These are phyloP conservation scores for Saitozyma sp. DNA, from an alignment of 768 basidiomycete genomes.

Conservation along the genomic window DNA sequence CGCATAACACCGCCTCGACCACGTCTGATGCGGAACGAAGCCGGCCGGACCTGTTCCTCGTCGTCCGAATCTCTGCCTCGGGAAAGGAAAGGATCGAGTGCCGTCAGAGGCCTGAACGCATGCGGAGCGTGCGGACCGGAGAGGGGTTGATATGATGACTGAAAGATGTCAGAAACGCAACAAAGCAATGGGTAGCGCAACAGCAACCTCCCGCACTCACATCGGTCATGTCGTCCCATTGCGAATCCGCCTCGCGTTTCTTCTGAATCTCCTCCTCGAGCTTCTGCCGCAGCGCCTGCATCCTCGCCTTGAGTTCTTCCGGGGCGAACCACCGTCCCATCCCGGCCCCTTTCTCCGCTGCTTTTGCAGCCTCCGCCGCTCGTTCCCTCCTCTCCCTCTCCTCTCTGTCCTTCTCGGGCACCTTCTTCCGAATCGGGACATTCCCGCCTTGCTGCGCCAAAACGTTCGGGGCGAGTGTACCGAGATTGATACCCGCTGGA, in stretches of 20 bases:
- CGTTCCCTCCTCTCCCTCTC: conserved; percentile 45
- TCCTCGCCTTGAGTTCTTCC: conserved; percentile 58
- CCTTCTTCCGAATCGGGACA: conserved; percentile 30
- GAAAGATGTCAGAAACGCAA: conserved; percentile 1
- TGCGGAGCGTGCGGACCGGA: conserved; percentile 60
- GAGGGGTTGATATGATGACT: conserved; percentile 72
- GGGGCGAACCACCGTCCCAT: conserved; percentile 52
- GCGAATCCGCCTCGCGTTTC: conserved; percentile 71
- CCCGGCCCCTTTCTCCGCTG: conserved; percentile 33
- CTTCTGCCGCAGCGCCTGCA: conserved; percentile 61
- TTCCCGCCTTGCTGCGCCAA: conserved; percentile 18
- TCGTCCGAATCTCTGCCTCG: conserved; percentile 15
- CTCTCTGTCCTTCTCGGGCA: conserved; percentile 34
- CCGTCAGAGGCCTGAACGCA: conserved; percentile 40
- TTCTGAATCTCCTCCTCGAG: conserved; percentile 64
- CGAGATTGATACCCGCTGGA: background rate
- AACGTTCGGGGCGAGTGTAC: conserved; percentile 2
- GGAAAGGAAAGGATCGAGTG: conserved; percentile 62
- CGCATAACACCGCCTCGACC: conserved; percentile 80
- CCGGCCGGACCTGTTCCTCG: conserved; percentile 41
- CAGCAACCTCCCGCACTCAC: conserved; percentile 54
- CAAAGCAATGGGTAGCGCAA: background rate
- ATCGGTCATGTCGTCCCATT: conserved; percentile 86
- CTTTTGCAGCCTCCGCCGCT: conserved; percentile 21
- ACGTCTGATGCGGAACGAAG: conserved; percentile 66